phyloP scores from a whole-genome alignment of 441 rosid genomes.

The Viola pubescens region DNA sequence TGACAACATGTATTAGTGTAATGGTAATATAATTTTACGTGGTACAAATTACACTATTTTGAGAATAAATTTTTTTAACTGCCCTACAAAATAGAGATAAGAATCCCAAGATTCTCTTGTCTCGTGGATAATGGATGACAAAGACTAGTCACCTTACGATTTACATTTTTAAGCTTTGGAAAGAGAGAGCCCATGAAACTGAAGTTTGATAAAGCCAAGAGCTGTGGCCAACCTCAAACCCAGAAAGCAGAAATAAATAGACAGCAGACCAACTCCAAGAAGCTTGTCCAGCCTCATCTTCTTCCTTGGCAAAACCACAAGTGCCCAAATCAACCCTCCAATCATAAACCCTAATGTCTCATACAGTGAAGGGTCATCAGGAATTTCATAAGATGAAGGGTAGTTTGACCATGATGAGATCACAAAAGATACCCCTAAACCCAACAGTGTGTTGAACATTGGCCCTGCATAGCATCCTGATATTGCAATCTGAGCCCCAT shows the following conservation, averaged over 20 bases:
- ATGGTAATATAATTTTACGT: too few species aligned
- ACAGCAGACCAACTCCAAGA: constrained; percentile 61
- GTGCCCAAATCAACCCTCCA: constrained; percentile 69
- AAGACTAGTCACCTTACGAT: too few species aligned
- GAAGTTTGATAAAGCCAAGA: constrained; percentile 20
- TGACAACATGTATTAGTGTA: too few species aligned
- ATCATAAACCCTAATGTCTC: constrained; percentile 66
- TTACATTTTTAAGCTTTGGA: not conserved
- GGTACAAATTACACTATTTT: too few species aligned
- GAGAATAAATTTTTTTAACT: too few species aligned
- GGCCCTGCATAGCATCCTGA: constrained; percentile 92
- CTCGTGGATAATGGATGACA: too few species aligned
- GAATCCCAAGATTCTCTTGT: too few species aligned
- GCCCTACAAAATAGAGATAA: too few species aligned
- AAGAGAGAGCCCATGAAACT: not conserved
- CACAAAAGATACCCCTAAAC: constrained; percentile 62
- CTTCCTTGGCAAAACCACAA: constrained; percentile 60
- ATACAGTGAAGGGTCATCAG: constrained; percentile 48
- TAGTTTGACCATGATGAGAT: constrained; percentile 52
- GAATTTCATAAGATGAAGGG: constrained; percentile 44
- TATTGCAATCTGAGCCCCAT: constrained; percentile 72
- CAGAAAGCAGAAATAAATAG: constrained; percentile 62
- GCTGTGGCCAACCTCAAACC: constrained; percentile 36
- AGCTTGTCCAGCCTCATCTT: constrained; percentile 55
- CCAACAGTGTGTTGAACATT: constrained; percentile 67